Evolutionary conservation across 2,329 filamentous ascomycete species (phyloP).

Genomic region (Aspergillus neotritici): DNA sequence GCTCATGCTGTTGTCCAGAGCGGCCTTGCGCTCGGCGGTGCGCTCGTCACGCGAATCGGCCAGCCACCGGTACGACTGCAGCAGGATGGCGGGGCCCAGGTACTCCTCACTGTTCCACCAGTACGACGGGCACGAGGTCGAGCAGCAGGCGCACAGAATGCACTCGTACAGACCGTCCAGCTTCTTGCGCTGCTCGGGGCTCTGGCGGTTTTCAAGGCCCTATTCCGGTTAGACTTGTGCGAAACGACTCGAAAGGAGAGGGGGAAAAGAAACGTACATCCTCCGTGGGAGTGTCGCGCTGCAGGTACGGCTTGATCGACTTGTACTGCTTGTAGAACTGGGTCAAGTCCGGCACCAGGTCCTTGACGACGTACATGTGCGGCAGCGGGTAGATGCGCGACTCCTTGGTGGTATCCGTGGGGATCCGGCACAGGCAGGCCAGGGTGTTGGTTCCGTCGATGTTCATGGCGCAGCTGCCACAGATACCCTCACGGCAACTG

Average conservation of each 20-base stretch:
- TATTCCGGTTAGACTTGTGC: constrained; percentile 32
- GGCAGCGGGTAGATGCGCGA: constrained; percentile 96
- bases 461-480: constrained; percentile 98
- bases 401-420: constrained; percentile 71
- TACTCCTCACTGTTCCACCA: constrained; percentile 99
- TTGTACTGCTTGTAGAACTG: constrained; percentile 99
- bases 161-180: constrained; percentile 98
- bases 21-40: constrained; percentile 78
- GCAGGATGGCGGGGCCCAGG: constrained; percentile 89
- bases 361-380: constrained; percentile 99
- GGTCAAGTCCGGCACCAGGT: constrained; percentile 94
- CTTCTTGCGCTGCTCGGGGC: constrained; percentile 87
- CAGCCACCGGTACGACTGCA: constrained; percentile 98
- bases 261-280: constrained; percentile 61
- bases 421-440: constrained; percentile 95
- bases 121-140: constrained; percentile 98
- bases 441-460: constrained; percentile 98
- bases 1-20: constrained; percentile 97
- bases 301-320: constrained; percentile 97
- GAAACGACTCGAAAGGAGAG: neutral
- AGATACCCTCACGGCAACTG: constrained; percentile 97
- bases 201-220: constrained; percentile 90
- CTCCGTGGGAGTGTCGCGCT: constrained; percentile 75
- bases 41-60: constrained; percentile 90
- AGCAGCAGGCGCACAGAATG: constrained; percentile 99